Evolutionary conservation across 148 eudicot genomes (phyloP).

Genomic region (Drosera capensis): DNA sequence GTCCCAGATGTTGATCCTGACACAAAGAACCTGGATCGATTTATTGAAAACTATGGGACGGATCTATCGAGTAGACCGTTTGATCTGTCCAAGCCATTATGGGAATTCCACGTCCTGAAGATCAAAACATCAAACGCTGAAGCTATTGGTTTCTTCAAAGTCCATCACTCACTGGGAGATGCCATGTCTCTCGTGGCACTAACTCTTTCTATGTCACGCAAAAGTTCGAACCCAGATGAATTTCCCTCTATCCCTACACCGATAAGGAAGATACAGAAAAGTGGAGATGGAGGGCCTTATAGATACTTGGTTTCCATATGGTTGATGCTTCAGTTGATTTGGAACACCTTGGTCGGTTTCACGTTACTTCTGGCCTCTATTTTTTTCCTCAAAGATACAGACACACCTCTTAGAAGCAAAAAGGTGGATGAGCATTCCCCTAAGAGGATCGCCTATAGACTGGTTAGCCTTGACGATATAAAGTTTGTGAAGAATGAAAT

Average conservation of each 20-base stretch:
- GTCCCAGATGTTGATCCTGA: slow-evolving; percentile 26
- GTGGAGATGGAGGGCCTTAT: background rate
- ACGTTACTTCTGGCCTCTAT: slow-evolving; percentile 7
- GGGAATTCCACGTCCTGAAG: slow-evolving; percentile 63
- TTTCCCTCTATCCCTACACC: slow-evolving; percentile 25
- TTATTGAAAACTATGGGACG: slow-evolving; percentile 37
- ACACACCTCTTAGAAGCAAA: slow-evolving; percentile 12
- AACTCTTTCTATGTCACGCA: slow-evolving; percentile 35
- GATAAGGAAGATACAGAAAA: background rate
- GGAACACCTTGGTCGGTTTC: slow-evolving; percentile 11
- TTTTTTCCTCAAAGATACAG: slow-evolving; percentile 12
- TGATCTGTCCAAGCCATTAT: slow-evolving; percentile 47
- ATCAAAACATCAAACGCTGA: slow-evolving; percentile 34
- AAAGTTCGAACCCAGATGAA: slow-evolving; percentile 28
- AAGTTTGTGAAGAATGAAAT: slow-evolving; percentile 12
- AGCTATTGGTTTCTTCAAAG: slow-evolving; percentile 13
- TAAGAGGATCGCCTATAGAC: slow-evolving; percentile 11
- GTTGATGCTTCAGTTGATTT: slow-evolving; percentile 8
- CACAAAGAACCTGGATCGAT: slow-evolving; percentile 30
- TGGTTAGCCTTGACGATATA: slow-evolving; percentile 12
- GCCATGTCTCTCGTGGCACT: slow-evolving; percentile 53
- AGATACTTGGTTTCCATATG: slow-evolving; percentile 2
- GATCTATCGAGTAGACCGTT: slow-evolving; percentile 18
- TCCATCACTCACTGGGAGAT: slow-evolving; percentile 67
- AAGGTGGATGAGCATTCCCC: slow-evolving; percentile 2